Evolutionary conservation across 1,139 yeast genomes (phyloP).

Genomic region (Hyphopichia wangnamkhiaoensis): DNA sequence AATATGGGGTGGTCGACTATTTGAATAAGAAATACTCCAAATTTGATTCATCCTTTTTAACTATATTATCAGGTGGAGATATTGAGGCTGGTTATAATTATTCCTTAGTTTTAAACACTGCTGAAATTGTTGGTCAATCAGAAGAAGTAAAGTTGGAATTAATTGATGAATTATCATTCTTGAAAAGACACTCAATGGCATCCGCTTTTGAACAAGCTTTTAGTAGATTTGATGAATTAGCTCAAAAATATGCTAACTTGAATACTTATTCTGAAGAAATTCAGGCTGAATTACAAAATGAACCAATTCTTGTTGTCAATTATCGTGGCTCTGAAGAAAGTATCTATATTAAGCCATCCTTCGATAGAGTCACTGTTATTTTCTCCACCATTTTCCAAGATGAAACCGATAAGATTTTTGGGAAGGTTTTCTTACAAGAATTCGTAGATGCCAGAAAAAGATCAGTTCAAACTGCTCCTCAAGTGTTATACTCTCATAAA

Average conservation of each 20-base stretch:
- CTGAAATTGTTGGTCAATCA: conserved; percentile 33
- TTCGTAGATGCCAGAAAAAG: conserved; percentile 95
- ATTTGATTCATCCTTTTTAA: conserved; percentile 27
- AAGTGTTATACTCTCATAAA: conserved; percentile 83
- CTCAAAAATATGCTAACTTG: conserved; percentile 49
- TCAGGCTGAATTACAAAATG: conserved; percentile 49
- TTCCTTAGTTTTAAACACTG: conserved; percentile 70
- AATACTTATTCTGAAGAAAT: conserved; percentile 53
- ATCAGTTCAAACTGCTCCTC: conserved; percentile 97
- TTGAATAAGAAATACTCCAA: conserved; percentile 39
- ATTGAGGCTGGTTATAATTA: conserved; percentile 82
- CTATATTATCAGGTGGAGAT: conserved; percentile 24
- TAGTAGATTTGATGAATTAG: conserved; percentile 69
- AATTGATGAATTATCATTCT: conserved; percentile 64
- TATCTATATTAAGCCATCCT: conserved; percentile 86
- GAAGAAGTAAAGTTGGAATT: conserved; percentile 52
- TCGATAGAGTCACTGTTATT: conserved; percentile 94
- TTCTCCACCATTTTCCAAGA: conserved; percentile 94
- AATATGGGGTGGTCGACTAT: conserved; percentile 61
- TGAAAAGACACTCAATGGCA: conserved; percentile 86
- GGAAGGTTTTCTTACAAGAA: conserved; percentile 94
- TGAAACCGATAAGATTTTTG: conserved; percentile 94
- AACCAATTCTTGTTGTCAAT: conserved; percentile 69
- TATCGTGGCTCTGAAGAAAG: conserved; percentile 89
- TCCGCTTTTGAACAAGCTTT: conserved; percentile 93